Evolutionary conservation across 371 early-diverging fungal species (phyloP).

Genomic region (Mortierella sp.): DNA sequence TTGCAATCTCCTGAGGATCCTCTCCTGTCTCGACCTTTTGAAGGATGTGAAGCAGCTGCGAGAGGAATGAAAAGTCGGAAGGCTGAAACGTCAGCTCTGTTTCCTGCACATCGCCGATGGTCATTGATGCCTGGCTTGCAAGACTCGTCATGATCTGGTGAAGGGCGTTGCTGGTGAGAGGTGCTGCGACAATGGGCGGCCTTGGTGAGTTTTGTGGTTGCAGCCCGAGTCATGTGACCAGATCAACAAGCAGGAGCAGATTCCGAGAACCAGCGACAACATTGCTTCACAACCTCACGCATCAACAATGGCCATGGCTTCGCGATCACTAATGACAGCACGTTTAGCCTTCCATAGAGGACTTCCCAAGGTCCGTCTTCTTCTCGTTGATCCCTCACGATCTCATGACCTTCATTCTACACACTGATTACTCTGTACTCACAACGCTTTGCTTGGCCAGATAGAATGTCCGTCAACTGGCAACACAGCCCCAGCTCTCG

Average conservation of each 20-base stretch:
- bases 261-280: too few relatives aligned
- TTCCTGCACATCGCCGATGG: constrained; percentile 6
- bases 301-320: not conserved
- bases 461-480: not conserved
- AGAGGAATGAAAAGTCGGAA: constrained; percentile 51
- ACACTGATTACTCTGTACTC: too few relatives aligned
- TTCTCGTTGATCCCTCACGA: too few relatives aligned
- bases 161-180: too few relatives aligned
- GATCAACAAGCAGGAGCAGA: too few relatives aligned
- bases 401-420: too few relatives aligned
- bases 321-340: constrained; percentile 4
- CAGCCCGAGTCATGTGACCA: too few relatives aligned
- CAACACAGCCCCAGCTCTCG: constrained; percentile 12
- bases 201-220: too few relatives aligned
- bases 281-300: too few relatives aligned
- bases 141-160: constrained; percentile 4
- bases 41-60: constrained; percentile 41
- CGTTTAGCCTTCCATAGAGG: too few relatives aligned
- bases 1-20: constrained; percentile 48
- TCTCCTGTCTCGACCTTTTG: constrained; percentile 46
- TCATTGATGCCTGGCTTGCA: not conserved
- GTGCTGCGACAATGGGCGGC: too few relatives aligned
- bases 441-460: too few relatives aligned
- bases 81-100: constrained; percentile 46
- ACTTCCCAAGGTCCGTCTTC: not conserved